Conservation (phyloP, 805 yeast species). For the Helenozyma rhizophorensis region DNA sequence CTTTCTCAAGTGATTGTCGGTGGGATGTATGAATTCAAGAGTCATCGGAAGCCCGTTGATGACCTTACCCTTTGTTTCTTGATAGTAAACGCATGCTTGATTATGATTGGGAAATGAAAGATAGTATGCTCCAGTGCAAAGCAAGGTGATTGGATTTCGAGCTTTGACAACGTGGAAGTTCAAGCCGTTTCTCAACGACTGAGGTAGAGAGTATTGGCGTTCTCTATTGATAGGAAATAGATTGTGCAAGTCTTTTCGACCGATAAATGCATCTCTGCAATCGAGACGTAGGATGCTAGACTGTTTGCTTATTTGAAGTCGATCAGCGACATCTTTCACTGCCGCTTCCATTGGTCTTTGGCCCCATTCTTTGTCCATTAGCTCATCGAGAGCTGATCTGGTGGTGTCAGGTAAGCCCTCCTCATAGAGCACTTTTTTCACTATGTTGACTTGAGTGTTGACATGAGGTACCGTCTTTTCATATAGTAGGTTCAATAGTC, state of each 20-base stretch:
- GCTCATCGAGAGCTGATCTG: conserved; percentile 23
- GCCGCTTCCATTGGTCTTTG: conserved; percentile 26
- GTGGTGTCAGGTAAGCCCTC: conserved; percentile 4
- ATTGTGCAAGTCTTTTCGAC: conserved; percentile 35
- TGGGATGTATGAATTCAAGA: conserved; percentile 40
- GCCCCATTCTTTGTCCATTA: conserved; percentile 28
- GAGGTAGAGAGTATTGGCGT: conserved; percentile 22
- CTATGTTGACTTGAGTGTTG: conserved; percentile 23
- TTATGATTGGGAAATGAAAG: conserved; percentile 44
- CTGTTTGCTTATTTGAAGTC: background rate
- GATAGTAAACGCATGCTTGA: conserved; percentile 49
- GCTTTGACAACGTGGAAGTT: conserved; percentile 43
- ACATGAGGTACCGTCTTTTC: conserved; percentile 26
- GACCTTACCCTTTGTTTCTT: conserved; percentile 45
- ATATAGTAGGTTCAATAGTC: conserved; percentile 27
- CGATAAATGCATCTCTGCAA: conserved; percentile 36
- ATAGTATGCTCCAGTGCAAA: conserved; percentile 47
- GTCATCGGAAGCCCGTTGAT: conserved; percentile 48
- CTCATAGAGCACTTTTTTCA: conserved; percentile 26
- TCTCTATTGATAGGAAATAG: conserved; percentile 33
- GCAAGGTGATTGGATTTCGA: conserved; percentile 42
- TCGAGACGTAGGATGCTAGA: conserved; percentile 34
- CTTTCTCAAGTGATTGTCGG: conserved; percentile 18
- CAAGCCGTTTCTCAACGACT: conserved; percentile 19
- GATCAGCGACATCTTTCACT: conserved; percentile 17